Percentiles rank a stretch among this genome's conserved stretches.
phyloP scores from a whole-genome alignment of 495 filamentous ascomycete species.

The Achaetomiella virescens region DNA sequence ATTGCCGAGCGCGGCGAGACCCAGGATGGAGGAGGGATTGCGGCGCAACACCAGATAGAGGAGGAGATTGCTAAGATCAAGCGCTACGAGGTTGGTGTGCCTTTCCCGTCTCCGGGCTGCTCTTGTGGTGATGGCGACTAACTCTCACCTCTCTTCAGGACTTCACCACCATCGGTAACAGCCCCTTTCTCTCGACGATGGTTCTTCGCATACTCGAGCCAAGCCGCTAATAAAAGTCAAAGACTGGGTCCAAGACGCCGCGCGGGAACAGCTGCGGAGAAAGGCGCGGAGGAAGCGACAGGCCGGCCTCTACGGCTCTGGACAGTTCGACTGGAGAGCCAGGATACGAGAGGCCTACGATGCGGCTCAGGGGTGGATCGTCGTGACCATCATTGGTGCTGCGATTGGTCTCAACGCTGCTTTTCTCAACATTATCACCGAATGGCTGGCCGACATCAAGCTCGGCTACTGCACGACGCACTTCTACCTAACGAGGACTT shows the following conservation, averaged over 20 bases:
- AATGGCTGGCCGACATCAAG: conserved; percentile 96
- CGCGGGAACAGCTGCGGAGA: conserved; percentile 77
- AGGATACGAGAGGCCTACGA: conserved; percentile 85
- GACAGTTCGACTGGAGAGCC: conserved; percentile 71
- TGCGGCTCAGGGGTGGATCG: conserved; percentile 96
- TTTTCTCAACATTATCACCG: conserved; percentile 90
- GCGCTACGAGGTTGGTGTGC: conserved; percentile 68
- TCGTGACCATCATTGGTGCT: conserved; percentile 87
- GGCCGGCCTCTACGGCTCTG: conserved; percentile 68
- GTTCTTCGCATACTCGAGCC: background rate
- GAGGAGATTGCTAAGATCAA: conserved; percentile 98
- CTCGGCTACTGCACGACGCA: conserved; percentile 87
- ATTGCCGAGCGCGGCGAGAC: conserved; percentile 54
- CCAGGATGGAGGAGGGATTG: conserved; percentile 32
- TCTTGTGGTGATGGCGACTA: background rate
- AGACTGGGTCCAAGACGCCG: conserved; percentile 98
- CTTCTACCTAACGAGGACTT: conserved; percentile 98
- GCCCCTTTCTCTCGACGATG: background rate
- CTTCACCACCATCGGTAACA: conserved; percentile 85
- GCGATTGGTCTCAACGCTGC: conserved; percentile 92
- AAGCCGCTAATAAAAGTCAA: conserved; percentile 11
- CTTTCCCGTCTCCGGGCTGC: background rate
- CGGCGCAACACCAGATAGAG: conserved; percentile 59
- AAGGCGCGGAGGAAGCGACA: conserved; percentile 67
- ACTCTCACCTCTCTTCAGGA: conserved; percentile 29